Evolutionary conservation across 164 flowering plant species (phyloP), one percentile per base, ranked within the genome.

Genomic region (Stephania cephalantha): DNA sequence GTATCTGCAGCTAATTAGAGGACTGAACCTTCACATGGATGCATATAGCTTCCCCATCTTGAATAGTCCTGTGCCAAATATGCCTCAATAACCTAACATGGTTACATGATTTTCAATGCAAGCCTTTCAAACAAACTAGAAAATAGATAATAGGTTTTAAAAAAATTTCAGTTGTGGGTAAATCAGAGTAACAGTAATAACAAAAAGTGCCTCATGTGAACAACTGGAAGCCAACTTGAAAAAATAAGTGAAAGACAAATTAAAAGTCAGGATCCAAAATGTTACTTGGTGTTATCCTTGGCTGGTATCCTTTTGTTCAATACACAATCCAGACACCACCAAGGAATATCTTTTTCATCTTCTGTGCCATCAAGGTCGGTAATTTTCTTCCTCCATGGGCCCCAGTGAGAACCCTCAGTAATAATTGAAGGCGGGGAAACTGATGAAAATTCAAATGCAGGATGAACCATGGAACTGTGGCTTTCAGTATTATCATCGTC

Each of bases 361-460:
- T 96, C 97, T 55, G 90, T 88, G 58, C 99, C 97, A 85, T 91
- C 95, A n/a, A 91, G 80, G 29, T 94, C 95, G 18, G 92, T 91
- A 66, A 88, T 88, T 79, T 91, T 96, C 86, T 92, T 96, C 78
- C 99, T 91, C 99, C 99, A 96, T 15, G 95, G 94, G 45, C 99
- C 97, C 67, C 99, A 94, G 50, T 88, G 95, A 68, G 97, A 86
- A 18, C 99, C 99, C 84, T 96, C 99, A n/a, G 99, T 94, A 75
- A 96, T 88, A 73, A 94, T 87, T 45, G 99, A 96, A 64, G 99
- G 99, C 73, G 98, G 91, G 17, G 90, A 88, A 74, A 78, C 80
- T 30, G 91, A 82, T 66, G 97, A 88, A 82, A 96, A 96, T 81
- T 92, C 95, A 75, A 92, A 96, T 20, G 98, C 91, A 73, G 95